Conservation (phyloP, 2,329 filamentous ascomycete species). For the Alternaria sp. region DNA sequence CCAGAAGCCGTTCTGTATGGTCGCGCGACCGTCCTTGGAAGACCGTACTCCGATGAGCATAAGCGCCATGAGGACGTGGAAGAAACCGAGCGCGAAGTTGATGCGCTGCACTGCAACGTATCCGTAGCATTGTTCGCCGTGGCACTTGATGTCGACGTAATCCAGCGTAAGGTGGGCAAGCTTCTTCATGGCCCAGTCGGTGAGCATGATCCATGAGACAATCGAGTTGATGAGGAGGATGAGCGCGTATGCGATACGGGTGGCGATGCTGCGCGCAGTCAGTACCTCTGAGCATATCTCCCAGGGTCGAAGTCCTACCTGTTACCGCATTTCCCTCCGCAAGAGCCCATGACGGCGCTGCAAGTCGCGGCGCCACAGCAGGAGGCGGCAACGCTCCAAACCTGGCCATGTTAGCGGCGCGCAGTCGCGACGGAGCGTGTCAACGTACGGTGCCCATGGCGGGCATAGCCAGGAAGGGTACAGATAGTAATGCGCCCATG, state of each 20-base stretch:
- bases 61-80: constrained; percentile 85
- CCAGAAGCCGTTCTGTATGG: constrained; percentile 98
- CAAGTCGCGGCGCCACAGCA: constrained; percentile 97
- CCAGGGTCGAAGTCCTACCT: constrained; percentile 61
- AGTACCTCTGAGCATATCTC: constrained; percentile 1
- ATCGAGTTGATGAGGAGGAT: constrained; percentile 97
- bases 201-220: constrained; percentile 98
- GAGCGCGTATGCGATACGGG: constrained; percentile 93
- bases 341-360: constrained; percentile 92
- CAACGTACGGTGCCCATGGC: constrained; percentile 80
- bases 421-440: constrained; percentile 6
- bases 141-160: constrained; percentile 92
- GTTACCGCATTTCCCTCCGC: constrained; percentile 90
- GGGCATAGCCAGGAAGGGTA: constrained; percentile 88
- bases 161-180: constrained; percentile 89
- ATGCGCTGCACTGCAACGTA: constrained; percentile 97
- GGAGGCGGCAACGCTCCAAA: constrained; percentile 80
- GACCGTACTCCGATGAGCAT: constrained; percentile 85
- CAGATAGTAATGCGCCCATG: constrained; percentile 91
- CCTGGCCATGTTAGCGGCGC: constrained; percentile 55
- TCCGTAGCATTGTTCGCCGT: constrained; percentile 88
- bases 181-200: constrained; percentile 96
- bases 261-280: constrained; percentile 74
- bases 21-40: constrained; percentile 85
- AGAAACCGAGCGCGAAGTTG: constrained; percentile 94